Evolutionary conservation across 495 filamentous ascomycete species (phyloP).

Genomic region (Penicillium goetzii): DNA sequence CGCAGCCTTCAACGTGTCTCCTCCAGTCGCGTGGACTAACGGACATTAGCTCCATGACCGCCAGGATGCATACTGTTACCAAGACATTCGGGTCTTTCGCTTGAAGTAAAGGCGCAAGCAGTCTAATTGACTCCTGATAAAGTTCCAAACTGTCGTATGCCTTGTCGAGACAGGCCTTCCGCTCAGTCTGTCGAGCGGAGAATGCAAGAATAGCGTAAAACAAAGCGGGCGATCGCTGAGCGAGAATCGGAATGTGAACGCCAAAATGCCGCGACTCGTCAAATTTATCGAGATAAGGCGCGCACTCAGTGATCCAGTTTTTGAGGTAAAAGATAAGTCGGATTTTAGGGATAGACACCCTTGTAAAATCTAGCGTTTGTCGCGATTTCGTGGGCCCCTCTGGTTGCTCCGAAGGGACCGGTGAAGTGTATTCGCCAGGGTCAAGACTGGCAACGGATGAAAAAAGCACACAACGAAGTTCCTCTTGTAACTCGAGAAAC

Average conservation of each 20-base stretch:
- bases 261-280: slow-evolving; percentile 41
- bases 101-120: slow-evolving; percentile 34
- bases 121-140: slow-evolving; percentile 43
- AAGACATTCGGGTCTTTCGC: slow-evolving; percentile 40
- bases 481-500: slow-evolving; percentile 36
- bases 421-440: slow-evolving; percentile 27
- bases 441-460: slow-evolving; percentile 34
- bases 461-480: slow-evolving; percentile 34
- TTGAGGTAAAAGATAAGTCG: slow-evolving; percentile 33
- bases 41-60: slow-evolving; percentile 49
- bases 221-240: slow-evolving; percentile 36
- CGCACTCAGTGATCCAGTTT: slow-evolving; percentile 38
- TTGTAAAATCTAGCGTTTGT: slow-evolving; percentile 33
- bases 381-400: slow-evolving; percentile 20
- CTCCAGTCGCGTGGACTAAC: slow-evolving; percentile 44
- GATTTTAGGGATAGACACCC: slow-evolving; percentile 34
- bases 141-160: slow-evolving; percentile 42
- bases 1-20: slow-evolving; percentile 48
- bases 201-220: slow-evolving; percentile 44
- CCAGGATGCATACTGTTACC: slow-evolving; percentile 36
- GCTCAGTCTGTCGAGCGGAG: slow-evolving; percentile 41
- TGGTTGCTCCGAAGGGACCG: slow-evolving; percentile 23
- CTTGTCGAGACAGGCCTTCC: slow-evolving; percentile 37
- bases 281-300: slow-evolving; percentile 48
- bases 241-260: slow-evolving; percentile 39